Evolutionary conservation across 164 flowering plant species (phyloP).

Genomic region (Berberis thunbergii): DNA sequence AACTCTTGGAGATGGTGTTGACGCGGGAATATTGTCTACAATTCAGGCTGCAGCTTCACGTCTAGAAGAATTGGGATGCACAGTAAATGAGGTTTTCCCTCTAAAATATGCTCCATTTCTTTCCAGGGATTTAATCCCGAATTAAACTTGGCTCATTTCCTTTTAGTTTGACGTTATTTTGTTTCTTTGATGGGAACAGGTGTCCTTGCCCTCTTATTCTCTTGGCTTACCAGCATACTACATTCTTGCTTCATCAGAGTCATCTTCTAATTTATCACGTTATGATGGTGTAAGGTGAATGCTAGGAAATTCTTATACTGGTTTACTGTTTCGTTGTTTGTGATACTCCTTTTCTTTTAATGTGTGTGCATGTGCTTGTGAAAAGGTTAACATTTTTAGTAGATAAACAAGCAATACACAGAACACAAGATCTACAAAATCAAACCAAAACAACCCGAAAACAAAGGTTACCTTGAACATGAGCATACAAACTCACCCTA

Average conservation of each 20-base stretch:
- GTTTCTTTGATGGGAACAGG: conserved; percentile 37
- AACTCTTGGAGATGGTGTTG: conserved; percentile 84
- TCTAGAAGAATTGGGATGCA: conserved; percentile 77
- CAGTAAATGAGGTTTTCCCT: conserved; percentile 57
- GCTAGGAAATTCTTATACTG: neutral
- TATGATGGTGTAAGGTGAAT: conserved; percentile 94
- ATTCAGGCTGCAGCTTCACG: conserved; percentile 68
- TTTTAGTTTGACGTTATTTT: neutral
- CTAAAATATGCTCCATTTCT: neutral
- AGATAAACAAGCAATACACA: too few relatives aligned
- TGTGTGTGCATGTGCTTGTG: too few relatives aligned
- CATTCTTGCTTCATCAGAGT: conserved; percentile 82
- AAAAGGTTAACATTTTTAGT: too few relatives aligned
- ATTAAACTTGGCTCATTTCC: neutral
- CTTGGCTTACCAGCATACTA: conserved; percentile 97
- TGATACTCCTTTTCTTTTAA: too few relatives aligned
- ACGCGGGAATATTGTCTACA: conserved; percentile 48
- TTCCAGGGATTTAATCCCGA: neutral
- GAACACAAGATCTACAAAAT: too few relatives aligned
- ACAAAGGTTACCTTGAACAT: too few relatives aligned
- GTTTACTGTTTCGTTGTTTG: too few relatives aligned
- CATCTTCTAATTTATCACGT: conserved; percentile 92
- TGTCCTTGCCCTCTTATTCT: conserved; percentile 86
- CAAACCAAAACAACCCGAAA: too few relatives aligned
- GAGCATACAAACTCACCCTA: neutral